Evolutionary conservation across 768 basidiomycete genomes (phyloP), one percentile per base, ranked within the genome.

Genomic region (Gymnopilus dilepis): DNA sequence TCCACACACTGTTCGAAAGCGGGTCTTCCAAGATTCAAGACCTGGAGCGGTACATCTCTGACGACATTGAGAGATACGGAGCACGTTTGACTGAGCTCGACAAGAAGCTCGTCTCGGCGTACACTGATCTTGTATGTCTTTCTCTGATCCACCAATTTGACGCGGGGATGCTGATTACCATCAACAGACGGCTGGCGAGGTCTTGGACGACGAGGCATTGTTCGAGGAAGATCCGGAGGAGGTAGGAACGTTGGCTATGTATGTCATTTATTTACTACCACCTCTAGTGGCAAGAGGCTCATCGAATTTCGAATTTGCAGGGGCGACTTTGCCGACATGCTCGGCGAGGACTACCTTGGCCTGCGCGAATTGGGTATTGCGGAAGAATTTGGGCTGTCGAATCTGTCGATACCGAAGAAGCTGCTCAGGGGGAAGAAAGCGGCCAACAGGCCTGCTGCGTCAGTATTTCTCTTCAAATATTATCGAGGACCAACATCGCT

Each of bases 301-400:
- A 56, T 26, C 12, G 24, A 37, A 48, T 15, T 28, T n/a, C 21
- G 55, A 28, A 6, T 58, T 61, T 40, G 17, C 40, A 91, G 90
- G 70, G 95, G 95, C 55, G 90, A 92, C 68, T 95, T 97, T 72
- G 89, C 93, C 0, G 92, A 94, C 53, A 81, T 87, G 15, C 82
- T 96, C 15, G 95, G 95, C 31, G 95, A 95, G 67, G 96, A 99
- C 73, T 97, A 96, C 76, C 84, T 98, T 12, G 96, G 96, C 11
- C 81, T 98, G 26, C 84, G 86, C 52, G 94, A 92, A 69, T 77
- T 95, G 43, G 96, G 95, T 30, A 93, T 97, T 53, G 95, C 94
- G 21, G 84, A 84, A 42, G 96, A 97, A 69, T 82, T 91, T 52
- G 93, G 92, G 13, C 77, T 97, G 62, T 84, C 89, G 15, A 89